Percentiles rank a stretch among this genome's conserved stretches.
Conservation (phyloP, 345 rosid species). For the Luvunga scandens region DNA sequence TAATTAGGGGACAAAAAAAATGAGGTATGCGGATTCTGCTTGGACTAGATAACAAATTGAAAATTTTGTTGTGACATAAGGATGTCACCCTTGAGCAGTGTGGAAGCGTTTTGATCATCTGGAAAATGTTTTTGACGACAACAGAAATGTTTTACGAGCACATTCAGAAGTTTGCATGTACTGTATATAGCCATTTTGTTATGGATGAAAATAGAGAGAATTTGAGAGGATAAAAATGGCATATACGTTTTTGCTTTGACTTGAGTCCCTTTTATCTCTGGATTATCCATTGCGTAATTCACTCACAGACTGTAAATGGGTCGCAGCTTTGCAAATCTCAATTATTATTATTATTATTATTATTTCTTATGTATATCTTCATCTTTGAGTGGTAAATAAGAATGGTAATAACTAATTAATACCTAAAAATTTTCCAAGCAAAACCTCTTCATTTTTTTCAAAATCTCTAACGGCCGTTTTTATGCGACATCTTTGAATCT, state of each 20-base stretch:
- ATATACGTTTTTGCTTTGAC: background rate
- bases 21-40: conserved; percentile 3
- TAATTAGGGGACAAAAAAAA: background rate
- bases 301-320: background rate
- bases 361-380: too few species aligned
- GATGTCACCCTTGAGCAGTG: background rate
- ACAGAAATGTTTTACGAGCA: too few species aligned
- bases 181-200: too few species aligned
- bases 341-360: too few species aligned
- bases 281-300: background rate
- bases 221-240: background rate
- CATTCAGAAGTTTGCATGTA: too few species aligned
- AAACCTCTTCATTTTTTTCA: background rate
- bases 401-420: background rate
- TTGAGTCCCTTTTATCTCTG: background rate
- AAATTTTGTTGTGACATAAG: background rate
- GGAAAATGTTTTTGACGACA: background rate
- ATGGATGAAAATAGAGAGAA: background rate
- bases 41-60: background rate
- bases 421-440: background rate
- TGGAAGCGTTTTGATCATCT: background rate
- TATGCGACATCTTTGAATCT: too few species aligned
- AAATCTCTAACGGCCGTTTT: too few species aligned
- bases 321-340: background rate
- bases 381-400: background rate